Base-by-base conservation (phyloP, 768 basidiomycete species). In the Kondoa subrosea region DNA sequence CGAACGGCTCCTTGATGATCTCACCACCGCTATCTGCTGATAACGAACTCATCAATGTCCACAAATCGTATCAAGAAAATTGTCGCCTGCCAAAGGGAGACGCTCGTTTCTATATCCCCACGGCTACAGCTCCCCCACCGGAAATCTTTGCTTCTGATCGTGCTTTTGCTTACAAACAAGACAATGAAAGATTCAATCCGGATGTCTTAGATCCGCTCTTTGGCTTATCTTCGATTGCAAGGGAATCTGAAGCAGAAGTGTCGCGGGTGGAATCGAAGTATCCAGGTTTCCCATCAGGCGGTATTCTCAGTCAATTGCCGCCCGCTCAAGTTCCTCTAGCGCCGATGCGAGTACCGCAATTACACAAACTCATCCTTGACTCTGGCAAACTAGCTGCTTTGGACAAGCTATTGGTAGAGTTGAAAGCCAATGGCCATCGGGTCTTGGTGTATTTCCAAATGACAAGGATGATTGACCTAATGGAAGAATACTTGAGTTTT, bases 401-500 rank as follows among this genome's bases (percentile, higher is more conserved):
- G 61, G 95, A 99, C 77, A 74, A 81, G 26, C 80, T 99, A n/a
- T 80, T 99, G 4, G 87, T 89, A 69, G 89, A 93, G 74, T 84
- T 99, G 67, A 97, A 95, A 78, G 82, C 84, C 34, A 87, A 85
- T 0, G 92, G 92, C 70, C 95, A 99, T 77, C 85, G 91, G 59
- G 90, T 93, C 16, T 78, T 99, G 73, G 82, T 99, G 25, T 99
- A 97, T 79, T 97, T 96, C 85, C 95, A 99, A 78, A 99, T 99
- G 95, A 97, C 93, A 15, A 84, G 87, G 68, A 99, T 97, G 95
- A 95, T 99, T 86, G 92, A 96, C 76, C 80, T 97, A 63, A 92
- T 97, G 85, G 95, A 97, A 77, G 95, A 97, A 76, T 99, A 96
- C 76, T 81, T 99, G 69, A 89, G 95, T 68, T 95, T 88, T 79